Percentiles rank a stretch among this genome's conserved stretches.
Evolutionary conservation across 2,329 filamentous ascomycete genomes (phyloP).

Genomic region (Colletotrichum liaoningense): DNA sequence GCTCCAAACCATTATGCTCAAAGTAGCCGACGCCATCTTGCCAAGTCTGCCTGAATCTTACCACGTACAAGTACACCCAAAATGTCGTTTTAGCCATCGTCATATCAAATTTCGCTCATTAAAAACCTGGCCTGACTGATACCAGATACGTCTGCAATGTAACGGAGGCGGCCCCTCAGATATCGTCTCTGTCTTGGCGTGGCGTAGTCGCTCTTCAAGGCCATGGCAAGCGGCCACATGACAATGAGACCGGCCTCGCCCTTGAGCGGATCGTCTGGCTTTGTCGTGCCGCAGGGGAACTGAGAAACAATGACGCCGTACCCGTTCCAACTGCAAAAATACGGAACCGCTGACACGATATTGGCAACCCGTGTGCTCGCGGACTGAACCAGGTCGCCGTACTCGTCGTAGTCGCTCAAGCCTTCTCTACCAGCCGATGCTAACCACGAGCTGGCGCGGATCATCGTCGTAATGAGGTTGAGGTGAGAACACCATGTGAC

Average conservation of each 20-base stretch:
- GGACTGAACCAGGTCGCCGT: slow-evolving; percentile 18
- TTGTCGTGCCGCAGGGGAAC: slow-evolving; percentile 35
- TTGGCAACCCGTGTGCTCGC: slow-evolving; percentile 30
- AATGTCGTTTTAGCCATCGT: no score
- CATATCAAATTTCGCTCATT: slow-evolving; percentile 13
- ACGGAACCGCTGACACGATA: slow-evolving; percentile 36
- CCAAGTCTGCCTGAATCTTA: fast-evolving
- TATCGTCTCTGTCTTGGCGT: slow-evolving; percentile 36
- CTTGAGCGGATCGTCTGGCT: slow-evolving; percentile 32
- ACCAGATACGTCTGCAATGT: slow-evolving; percentile 38
- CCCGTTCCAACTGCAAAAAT: slow-evolving; percentile 39
- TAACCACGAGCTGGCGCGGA: slow-evolving; percentile 36
- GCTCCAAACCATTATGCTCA: not conserved
- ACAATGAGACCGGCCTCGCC: slow-evolving; percentile 38
- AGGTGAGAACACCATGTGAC: slow-evolving; percentile 37
- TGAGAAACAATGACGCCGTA: slow-evolving; percentile 31
- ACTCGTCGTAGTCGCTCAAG: slow-evolving; percentile 25
- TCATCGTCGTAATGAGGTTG: slow-evolving; percentile 36
- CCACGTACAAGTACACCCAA: not conserved
- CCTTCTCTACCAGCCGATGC: slow-evolving; percentile 22
- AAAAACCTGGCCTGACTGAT: slow-evolving; percentile 38
- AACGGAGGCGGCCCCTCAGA: slow-evolving; percentile 35
- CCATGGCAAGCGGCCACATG: slow-evolving; percentile 37
- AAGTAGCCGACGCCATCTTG: not conserved
- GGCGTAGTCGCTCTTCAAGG: slow-evolving; percentile 38